Percentiles rank a stretch among this genome's conserved stretches.
Evolutionary conservation across 768 basidiomycete genomes (phyloP).

Genomic region (Amanita pallidorosea): DNA sequence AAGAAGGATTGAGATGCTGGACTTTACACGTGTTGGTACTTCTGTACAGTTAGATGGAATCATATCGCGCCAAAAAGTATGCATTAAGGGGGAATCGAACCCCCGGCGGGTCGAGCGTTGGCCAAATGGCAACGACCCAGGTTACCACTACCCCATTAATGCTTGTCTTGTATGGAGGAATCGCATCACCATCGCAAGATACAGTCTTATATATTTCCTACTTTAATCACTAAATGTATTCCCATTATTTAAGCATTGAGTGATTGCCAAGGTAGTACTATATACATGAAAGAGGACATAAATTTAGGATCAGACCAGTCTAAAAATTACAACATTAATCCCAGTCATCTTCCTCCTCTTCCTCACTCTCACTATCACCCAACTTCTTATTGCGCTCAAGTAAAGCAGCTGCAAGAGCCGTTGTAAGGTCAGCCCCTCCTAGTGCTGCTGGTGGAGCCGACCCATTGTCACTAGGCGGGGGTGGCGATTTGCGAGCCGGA

Average conservation of each 20-base stretch:
- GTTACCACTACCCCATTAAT: constrained; percentile 62
- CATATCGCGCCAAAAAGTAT: constrained; percentile 11
- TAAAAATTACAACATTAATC: constrained; percentile 17
- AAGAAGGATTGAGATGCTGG: not conserved
- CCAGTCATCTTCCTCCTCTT: constrained; percentile 64
- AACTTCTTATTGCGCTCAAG: constrained; percentile 77
- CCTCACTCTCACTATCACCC: constrained; percentile 78
- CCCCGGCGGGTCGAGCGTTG: constrained; percentile 71
- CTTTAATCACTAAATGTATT: too few species aligned
- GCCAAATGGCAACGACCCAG: constrained; percentile 47
- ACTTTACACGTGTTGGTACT: not conserved
- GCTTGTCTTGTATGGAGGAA: too few species aligned
- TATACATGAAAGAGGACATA: too few species aligned
- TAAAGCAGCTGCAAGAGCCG: constrained; percentile 76
- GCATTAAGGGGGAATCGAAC: constrained; percentile 86
- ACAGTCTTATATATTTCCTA: too few species aligned
- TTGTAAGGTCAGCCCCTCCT: constrained; percentile 67
- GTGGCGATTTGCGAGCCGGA: constrained; percentile 22
- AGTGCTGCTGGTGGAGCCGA: constrained; percentile 19
- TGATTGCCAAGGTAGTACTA: too few species aligned
- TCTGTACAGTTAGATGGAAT: not conserved
- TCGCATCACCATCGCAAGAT: too few species aligned
- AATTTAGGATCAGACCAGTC: too few species aligned
- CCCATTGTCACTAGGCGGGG: constrained; percentile 21
- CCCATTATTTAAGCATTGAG: too few species aligned